Evolutionary conservation across 192 early-diverging fungal species (phyloP).

Genomic region (Geranomyces variabilis): DNA sequence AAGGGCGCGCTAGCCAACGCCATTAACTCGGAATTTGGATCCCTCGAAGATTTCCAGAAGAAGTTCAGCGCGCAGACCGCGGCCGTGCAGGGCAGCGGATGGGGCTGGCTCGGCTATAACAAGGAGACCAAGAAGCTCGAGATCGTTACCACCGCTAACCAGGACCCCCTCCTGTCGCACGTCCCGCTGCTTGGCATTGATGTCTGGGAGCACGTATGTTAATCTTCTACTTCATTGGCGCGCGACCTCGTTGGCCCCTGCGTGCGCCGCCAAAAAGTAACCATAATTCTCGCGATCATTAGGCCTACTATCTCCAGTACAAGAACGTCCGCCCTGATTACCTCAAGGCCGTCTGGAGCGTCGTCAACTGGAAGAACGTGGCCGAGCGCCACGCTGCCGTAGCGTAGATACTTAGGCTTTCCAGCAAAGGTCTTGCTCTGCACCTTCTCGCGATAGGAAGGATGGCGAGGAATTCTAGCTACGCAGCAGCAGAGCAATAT

Average conservation of each 20-base stretch:
- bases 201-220: constrained; percentile 89
- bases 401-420: background rate
- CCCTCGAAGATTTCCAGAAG: constrained; percentile 74
- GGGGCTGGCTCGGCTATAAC: constrained; percentile 96
- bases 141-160: constrained; percentile 87
- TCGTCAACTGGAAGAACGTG: constrained; percentile 98
- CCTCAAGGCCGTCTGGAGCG: constrained; percentile 91
- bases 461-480: no score
- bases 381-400: constrained; percentile 78
- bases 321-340: constrained; percentile 98
- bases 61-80: constrained; percentile 80
- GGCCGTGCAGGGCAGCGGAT: constrained; percentile 89
- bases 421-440: no score
- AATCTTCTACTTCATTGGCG: no score
- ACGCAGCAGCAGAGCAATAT: no score
- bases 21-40: constrained; percentile 83
- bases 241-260: no score
- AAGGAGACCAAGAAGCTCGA: constrained; percentile 75
- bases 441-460: no score
- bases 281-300: background rate
- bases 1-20: constrained; percentile 70
- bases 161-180: constrained; percentile 73
- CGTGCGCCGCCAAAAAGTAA: no score
- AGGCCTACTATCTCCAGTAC: constrained; percentile 96
- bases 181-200: constrained; percentile 89